Evolutionary conservation across 768 basidiomycete species (phyloP), one percentile per base, ranked within the genome.

Genomic region (Phlegmacium glaucopus): DNA sequence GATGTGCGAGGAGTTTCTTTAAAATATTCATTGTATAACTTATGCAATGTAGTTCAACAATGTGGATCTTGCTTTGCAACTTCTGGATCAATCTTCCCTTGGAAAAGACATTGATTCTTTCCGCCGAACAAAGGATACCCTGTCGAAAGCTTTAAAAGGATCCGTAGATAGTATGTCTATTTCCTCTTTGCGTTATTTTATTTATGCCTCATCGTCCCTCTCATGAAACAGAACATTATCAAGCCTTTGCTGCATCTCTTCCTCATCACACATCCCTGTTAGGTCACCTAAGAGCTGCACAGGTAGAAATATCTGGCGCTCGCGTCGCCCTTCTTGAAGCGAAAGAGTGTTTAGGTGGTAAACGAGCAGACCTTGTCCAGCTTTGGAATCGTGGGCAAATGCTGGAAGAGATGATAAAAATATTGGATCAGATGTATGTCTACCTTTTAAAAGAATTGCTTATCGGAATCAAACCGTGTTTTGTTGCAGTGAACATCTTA

Each of bases 401-500:
- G n/a, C 68, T 98, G 15, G 89, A 95, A 59, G 96, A 98, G 65
- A 98, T 98, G 93, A 77, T 94, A 59, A 82, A 82, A 37, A 76
- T 97, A n/a, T 63, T 99, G 52, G 94, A 97, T 63, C 88, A 92
- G 61, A 95, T 98, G 95, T 53, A 54, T 52, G 44, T 44, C 42
- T 22, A 18, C 32, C 35, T 16, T 18, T 17, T 18, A 22, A 38
- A 9, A 29, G n/a, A n/a, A 13, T 28, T 16, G 11, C 32, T n/a
- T 42, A 41, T 35, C 39, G 51, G 57, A 50, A 60, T 58, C 26
- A 52, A 55, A 36, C 34, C 38, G 37, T 48, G 43, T 30, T 25
- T 35, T 44, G 11, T 11, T 46, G 28, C 36, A 97, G 94, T 38
- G 96, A 99, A 62, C 78, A 87, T 57, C 71, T 99, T 34, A 94